Evolutionary conservation across 768 basidiomycete genomes (phyloP), one percentile per base, ranked within the genome.

Genomic region (Phaeolepiota aurea): DNA sequence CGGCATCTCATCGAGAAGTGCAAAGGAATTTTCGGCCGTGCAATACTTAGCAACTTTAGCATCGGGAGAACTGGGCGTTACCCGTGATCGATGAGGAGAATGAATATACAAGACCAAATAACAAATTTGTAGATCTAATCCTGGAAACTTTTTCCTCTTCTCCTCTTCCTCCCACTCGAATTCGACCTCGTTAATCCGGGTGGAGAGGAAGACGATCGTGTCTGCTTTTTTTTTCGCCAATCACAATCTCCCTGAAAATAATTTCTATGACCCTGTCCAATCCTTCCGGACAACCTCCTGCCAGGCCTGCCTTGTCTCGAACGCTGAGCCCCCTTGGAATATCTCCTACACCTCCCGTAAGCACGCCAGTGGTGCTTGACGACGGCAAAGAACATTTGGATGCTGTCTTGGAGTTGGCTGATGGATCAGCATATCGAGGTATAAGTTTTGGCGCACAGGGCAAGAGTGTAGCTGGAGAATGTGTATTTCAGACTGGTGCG

Each of bases 401-500:
- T 39, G 82, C 79, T 0, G 79, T 97, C 35, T 70, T 99, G 44
- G 91, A 98, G 63, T 72, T 99, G 45, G 74, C 74, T 36, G 94
- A 98, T 63, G 94, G 93, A 2, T 77, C 88, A 41, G 82, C 86
- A 1, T 88, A 79, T 54, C 71, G 84, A 42, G 96, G 96, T 23
- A 81, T 87, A 58, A 90, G 86, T 55, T 98, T 99, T 56, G 96
- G 96, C 54, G 91, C 90, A 3, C 76, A 89, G 52, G 77, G 74
- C 34, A 93, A 90, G 64, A 92, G 88, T 55, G 73, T 94, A 21
- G 76, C 94, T 13, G 96, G 96, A 52, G 96, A 99, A 76, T 98
- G 96, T 62, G 96, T 99, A 55, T 99, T 99, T 68, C 94, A 97
- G 69, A 99, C 96, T 30, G 96, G 96, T 93, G 55, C 59, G 83